A percentile compares a stretch with the other conserved stretches of the same genome.
phyloP scores from a whole-genome alignment of 768 basidiomycete species.

The Boletus huronensis region DNA sequence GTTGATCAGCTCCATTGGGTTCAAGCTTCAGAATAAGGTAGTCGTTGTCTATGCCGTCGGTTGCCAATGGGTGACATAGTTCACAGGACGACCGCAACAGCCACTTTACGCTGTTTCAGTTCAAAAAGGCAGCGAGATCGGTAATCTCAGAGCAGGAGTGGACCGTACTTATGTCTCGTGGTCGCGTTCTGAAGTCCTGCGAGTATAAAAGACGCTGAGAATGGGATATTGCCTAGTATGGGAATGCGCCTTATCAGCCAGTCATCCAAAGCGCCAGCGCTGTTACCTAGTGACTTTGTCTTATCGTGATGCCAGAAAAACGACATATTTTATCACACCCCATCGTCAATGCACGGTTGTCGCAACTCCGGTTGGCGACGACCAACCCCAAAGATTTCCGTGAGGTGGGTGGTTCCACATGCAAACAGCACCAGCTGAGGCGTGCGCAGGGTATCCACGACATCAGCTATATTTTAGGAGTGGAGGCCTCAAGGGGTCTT shows the following conservation, averaged over 20 bases:
- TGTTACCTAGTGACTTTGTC: background rate
- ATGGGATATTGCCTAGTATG: background rate
- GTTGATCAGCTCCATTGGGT: conserved; percentile 66
- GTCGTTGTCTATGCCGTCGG: background rate
- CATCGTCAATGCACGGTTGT: conserved; percentile 67
- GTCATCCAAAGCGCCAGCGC: no score
- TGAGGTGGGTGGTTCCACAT: conserved; percentile 45
- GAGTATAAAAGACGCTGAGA: conserved; percentile 85
- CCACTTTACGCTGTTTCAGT: conserved; percentile 84
- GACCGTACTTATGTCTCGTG: conserved; percentile 48
- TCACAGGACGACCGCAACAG: conserved; percentile 74
- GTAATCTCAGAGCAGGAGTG: conserved; percentile 57
- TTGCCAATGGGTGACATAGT: background rate
- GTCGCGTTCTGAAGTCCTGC: conserved; percentile 74
- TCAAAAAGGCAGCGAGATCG: conserved; percentile 55
- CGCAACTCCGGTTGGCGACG: conserved; percentile 58
- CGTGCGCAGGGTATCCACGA: conserved; percentile 60
- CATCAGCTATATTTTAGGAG: conserved; percentile 75
- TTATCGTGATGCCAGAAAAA: conserved; percentile 30
- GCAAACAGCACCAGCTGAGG: conserved; percentile 3
- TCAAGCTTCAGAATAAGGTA: conserved; percentile 69
- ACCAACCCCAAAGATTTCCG: conserved; percentile 75
- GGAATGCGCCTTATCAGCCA: background rate
- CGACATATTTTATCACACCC: conserved; percentile 66
- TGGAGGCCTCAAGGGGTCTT: conserved; percentile 73